Evolutionary conservation across 352 stramenopile genomes (phyloP).

Genomic region (Globisporangium cystogenes): DNA sequence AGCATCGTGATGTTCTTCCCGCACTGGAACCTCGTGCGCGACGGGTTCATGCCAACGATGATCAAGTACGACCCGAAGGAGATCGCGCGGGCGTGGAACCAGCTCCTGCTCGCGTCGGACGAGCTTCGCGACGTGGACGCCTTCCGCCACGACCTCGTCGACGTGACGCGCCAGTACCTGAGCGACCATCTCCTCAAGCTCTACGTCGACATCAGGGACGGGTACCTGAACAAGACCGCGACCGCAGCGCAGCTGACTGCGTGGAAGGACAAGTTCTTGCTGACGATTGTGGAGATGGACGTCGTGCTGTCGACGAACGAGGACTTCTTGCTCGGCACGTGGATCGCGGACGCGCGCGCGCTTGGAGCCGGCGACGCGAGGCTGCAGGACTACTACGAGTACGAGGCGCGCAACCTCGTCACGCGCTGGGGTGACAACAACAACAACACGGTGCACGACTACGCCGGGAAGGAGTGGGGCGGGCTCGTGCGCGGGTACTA

Average conservation of each 20-base stretch:
- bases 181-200: constrained; percentile 57
- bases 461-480: constrained; percentile 73
- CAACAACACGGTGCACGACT: constrained; percentile 64
- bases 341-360: constrained; percentile 52
- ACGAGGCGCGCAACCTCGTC: constrained; percentile 79
- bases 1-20: constrained; percentile 62
- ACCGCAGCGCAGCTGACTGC: constrained; percentile 25
- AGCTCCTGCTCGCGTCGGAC: constrained; percentile 34
- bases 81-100: constrained; percentile 48
- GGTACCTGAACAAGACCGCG: constrained; percentile 30
- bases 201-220: constrained; percentile 51
- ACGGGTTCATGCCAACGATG: constrained; percentile 68
- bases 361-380: constrained; percentile 23
- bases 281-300: constrained; percentile 49
- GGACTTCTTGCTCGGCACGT: constrained; percentile 68
- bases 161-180: constrained; percentile 72
- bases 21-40: constrained; percentile 53
- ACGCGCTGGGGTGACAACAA: constrained; percentile 80
- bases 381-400: constrained; percentile 64
- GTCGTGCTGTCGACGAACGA: constrained; percentile 57
- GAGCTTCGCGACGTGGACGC: constrained; percentile 40
- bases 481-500: constrained; percentile 69
- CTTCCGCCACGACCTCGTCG: constrained; percentile 73
- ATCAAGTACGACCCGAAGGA: constrained; percentile 72
- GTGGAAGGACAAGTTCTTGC: constrained; percentile 40